Conservation (phyloP, 1,139 yeast genomes). For the Candida albicans region DNA sequence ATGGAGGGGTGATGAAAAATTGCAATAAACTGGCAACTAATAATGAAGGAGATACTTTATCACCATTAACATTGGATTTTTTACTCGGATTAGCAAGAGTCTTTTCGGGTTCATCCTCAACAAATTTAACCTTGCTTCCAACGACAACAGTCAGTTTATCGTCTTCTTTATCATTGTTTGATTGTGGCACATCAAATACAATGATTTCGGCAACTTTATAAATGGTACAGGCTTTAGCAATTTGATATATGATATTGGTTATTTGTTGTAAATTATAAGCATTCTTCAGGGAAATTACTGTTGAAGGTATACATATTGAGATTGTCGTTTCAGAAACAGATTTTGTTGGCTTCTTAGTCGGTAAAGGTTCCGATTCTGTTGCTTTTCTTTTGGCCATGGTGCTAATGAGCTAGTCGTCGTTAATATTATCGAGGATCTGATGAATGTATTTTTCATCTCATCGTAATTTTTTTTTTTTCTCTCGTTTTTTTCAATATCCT, state of each 20-base stretch:
- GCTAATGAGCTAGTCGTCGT: neutral
- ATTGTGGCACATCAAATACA: slow-evolving; percentile 52
- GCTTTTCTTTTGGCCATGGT: slow-evolving; percentile 33
- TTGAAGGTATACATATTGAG: slow-evolving; percentile 67
- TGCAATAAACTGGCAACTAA: slow-evolving; percentile 72
- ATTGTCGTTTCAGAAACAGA: slow-evolving; percentile 16
- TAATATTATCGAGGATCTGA: too few species aligned
- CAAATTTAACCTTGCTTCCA: slow-evolving; percentile 35
- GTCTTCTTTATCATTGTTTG: slow-evolving; percentile 17
- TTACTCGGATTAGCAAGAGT: slow-evolving; percentile 11
- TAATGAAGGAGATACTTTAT: slow-evolving; percentile 38
- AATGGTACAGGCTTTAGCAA: slow-evolving; percentile 71
- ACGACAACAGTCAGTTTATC: slow-evolving; percentile 26
- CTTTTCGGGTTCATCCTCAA: slow-evolving; percentile 23
- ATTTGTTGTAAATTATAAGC: slow-evolving; percentile 71
- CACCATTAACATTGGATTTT: slow-evolving; percentile 15
- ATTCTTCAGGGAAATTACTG: slow-evolving; percentile 49
- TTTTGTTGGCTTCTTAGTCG: slow-evolving; percentile 37
- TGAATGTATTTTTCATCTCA: neutral
- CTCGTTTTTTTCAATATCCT: neutral
- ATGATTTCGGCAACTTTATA: slow-evolving; percentile 74
- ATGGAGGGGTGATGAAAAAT: slow-evolving; percentile 84
- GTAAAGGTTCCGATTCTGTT: slow-evolving; percentile 16
- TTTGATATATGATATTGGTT: slow-evolving; percentile 71
- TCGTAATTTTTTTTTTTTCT: slow-evolving; percentile 3